These are phyloP conservation scores for Paramecium sexaurelia DNA, from an alignment of 73 alveolate genomes.

Conservation along the genomic window DNA sequence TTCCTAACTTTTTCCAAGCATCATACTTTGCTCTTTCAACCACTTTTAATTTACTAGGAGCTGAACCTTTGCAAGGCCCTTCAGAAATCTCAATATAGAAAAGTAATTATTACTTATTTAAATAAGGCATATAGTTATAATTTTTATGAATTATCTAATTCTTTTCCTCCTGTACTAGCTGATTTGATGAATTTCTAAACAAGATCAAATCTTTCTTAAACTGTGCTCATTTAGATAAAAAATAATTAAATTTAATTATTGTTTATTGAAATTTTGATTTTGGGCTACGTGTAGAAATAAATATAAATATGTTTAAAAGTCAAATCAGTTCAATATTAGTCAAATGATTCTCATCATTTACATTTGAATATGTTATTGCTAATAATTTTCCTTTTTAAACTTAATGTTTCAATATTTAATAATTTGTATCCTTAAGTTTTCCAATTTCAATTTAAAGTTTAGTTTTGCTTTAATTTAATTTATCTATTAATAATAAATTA, in stretches of 20 bases:
- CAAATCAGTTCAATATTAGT: background rate
- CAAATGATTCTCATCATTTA: background rate
- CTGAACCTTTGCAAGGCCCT: slow-evolving; percentile 85
- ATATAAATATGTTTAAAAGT: background rate
- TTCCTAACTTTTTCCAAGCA: slow-evolving; percentile 85
- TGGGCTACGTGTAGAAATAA: too few species aligned
- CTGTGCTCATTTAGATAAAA: background rate
- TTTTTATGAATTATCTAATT: slow-evolving; percentile 42
- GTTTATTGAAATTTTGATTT: too few species aligned
- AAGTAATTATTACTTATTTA: slow-evolving; percentile 63
- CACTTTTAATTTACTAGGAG: slow-evolving; percentile 81
- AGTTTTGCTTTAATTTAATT: background rate
- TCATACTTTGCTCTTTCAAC: slow-evolving; percentile 88
- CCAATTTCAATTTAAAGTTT: background rate
- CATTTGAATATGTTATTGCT: background rate
- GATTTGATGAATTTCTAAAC: slow-evolving; percentile 34
- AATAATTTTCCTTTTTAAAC: background rate
- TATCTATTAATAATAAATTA: background rate
- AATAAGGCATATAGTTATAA: slow-evolving; percentile 71
- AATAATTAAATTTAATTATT: background rate
- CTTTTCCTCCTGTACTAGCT: slow-evolving; percentile 24
- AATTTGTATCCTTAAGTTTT: background rate
- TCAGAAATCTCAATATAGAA: slow-evolving; percentile 44
- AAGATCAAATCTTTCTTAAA: slow-evolving; percentile 1
- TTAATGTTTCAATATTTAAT: background rate